Conservation (phyloP, 345 rosid species). For the Hibiscus trionum region DNA sequence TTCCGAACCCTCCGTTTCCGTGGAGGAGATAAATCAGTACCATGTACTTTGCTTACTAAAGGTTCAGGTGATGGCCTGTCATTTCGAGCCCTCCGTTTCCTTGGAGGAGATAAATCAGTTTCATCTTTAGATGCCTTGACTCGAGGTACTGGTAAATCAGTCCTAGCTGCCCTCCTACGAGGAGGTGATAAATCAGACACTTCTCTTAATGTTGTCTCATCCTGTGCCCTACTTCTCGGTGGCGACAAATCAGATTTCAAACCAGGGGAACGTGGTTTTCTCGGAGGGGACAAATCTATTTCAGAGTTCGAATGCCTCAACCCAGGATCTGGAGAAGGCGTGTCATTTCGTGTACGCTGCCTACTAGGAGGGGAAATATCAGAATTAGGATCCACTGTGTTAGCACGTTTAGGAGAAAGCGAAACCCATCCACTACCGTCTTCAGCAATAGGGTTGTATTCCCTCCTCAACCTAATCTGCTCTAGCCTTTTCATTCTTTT, state of each 20-base stretch:
- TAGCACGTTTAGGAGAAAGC: slow-evolving; percentile 29
- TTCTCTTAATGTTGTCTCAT: neutral
- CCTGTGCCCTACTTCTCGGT: slow-evolving; percentile 15
- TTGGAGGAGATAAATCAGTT: no score
- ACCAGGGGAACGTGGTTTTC: slow-evolving; percentile 13
- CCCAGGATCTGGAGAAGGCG: slow-evolving; percentile 50
- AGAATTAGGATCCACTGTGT: slow-evolving; percentile 17
- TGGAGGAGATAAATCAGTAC: slow-evolving; percentile 28
- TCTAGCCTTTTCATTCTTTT: slow-evolving; percentile 81
- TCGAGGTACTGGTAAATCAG: neutral
- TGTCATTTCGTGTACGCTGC: slow-evolving; percentile 43
- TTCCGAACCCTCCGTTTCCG: slow-evolving; percentile 27
- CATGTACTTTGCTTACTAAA: no score
- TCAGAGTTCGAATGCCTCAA: neutral
- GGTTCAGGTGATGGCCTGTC: no score
- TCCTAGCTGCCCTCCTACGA: neutral
- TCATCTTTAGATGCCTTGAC: neutral
- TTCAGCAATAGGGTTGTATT: slow-evolving; percentile 62
- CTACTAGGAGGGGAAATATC: slow-evolving; percentile 64
- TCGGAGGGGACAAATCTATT: slow-evolving; percentile 42
- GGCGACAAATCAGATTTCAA: slow-evolving; percentile 35
- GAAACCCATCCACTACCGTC: slow-evolving; percentile 97
- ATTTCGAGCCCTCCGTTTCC: no score
- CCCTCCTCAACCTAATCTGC: slow-evolving; percentile 48
- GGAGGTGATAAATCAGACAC: slow-evolving; percentile 43